phyloP scores from a whole-genome alignment of 2,329 filamentous ascomycete species.

The Aureobasidium vineae region DNA sequence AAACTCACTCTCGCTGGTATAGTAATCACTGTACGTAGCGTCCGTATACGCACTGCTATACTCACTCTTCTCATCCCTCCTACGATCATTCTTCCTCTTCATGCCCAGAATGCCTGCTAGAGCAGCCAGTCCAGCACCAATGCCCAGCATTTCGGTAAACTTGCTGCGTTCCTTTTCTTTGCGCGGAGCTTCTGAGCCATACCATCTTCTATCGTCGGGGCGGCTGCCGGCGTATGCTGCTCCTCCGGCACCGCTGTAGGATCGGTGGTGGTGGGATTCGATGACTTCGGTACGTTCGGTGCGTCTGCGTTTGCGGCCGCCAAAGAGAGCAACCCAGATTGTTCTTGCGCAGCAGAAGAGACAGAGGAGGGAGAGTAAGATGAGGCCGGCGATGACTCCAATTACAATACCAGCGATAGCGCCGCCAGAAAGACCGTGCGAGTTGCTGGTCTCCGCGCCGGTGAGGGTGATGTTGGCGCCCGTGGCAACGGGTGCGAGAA shows the following conservation, averaged over 20 bases:
- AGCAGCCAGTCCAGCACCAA: constrained; percentile 46
- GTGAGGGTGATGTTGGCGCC: constrained; percentile 48
- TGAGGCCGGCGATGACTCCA: constrained; percentile 65
- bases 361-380: constrained; percentile 67
- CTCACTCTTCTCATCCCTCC: constrained; percentile 46
- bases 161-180: constrained; percentile 40
- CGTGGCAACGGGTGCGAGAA: constrained; percentile 54
- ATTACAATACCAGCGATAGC: constrained; percentile 81
- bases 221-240: constrained; percentile 38
- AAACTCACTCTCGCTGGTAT: constrained; percentile 51
- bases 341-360: constrained; percentile 66
- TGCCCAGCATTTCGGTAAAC: constrained; percentile 39
- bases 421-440: constrained; percentile 59
- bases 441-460: constrained; percentile 34
- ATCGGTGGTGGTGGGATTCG: constrained; percentile 57
- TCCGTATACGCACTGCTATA: constrained; percentile 41
- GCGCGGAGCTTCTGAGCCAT: constrained; percentile 43
- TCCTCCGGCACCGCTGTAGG: constrained; percentile 57
- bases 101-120: constrained; percentile 47
- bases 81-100: constrained; percentile 43
- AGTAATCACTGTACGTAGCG: constrained; percentile 46
- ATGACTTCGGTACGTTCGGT: constrained; percentile 60
- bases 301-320: constrained; percentile 47
- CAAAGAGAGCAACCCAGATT: constrained; percentile 58
- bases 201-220: constrained; percentile 47